phyloP scores from a whole-genome alignment of 2,329 filamentous ascomycete genomes.

The Colletotrichum tofieldiae region DNA sequence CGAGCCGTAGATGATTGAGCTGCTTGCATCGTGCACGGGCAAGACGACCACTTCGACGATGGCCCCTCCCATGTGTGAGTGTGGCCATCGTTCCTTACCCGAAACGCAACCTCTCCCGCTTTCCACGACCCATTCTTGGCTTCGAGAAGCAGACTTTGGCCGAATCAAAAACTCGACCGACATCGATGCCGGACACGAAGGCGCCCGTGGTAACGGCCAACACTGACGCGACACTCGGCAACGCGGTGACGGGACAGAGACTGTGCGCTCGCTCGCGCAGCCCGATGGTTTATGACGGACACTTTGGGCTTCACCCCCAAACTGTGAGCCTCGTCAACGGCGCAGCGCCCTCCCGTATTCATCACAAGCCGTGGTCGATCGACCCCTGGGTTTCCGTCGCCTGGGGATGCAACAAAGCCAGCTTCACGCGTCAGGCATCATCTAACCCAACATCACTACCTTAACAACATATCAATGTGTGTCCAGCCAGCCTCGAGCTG shows the following conservation, averaged over 20 bases:
- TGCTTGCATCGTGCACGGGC: not conserved
- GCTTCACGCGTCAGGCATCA: not conserved
- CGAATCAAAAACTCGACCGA: conserved; percentile 33
- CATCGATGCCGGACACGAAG: not conserved
- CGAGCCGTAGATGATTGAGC: conserved; percentile 12
- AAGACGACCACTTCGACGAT: conserved; percentile 12
- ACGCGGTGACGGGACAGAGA: conserved; percentile 7
- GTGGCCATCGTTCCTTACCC: conserved; percentile 24
- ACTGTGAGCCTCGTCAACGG: not conserved
- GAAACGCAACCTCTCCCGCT: conserved; percentile 28
- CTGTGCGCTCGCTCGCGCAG: conserved; percentile 19
- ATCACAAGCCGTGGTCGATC: not conserved
- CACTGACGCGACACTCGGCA: conserved; percentile 12
- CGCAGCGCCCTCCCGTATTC: conserved; percentile 2
- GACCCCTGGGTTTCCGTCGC: not conserved
- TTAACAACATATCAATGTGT: not conserved
- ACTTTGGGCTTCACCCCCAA: not conserved
- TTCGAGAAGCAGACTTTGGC: conserved; percentile 33
- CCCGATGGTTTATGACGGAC: conserved; percentile 13
- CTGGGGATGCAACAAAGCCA: not conserved
- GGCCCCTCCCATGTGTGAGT: conserved; percentile 17
- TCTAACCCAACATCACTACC: conserved; percentile 4
- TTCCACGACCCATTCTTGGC: conserved; percentile 26
- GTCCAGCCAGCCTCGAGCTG: not conserved
- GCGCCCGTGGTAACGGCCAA: not conserved